Evolutionary conservation across 371 early-diverging fungal genomes (phyloP).

Genomic region (Apophysomyces variabilis): DNA sequence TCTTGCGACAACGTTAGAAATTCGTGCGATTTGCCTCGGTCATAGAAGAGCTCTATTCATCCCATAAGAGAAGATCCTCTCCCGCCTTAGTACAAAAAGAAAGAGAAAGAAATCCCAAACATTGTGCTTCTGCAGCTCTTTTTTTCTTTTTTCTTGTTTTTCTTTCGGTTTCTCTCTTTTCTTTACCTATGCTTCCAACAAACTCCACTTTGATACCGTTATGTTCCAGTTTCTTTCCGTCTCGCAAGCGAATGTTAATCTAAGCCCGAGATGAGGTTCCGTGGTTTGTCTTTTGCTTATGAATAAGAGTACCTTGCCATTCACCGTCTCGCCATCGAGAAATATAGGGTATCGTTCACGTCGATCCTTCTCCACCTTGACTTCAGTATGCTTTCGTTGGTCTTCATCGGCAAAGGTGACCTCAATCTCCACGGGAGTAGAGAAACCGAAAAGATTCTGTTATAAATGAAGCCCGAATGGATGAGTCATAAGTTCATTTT

Average conservation of each 20-base stretch:
- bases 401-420: slow-evolving; percentile 80
- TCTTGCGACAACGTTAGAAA: slow-evolving; percentile 89
- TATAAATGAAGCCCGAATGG: not conserved
- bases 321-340: slow-evolving; percentile 94
- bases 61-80: too few species aligned
- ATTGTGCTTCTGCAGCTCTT: not conserved
- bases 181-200: slow-evolving; percentile 90
- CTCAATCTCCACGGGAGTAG: slow-evolving; percentile 87
- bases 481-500: not conserved
- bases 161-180: not conserved
- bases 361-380: slow-evolving; percentile 87
- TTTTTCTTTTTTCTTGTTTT: not conserved
- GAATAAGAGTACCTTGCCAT: slow-evolving; percentile 78
- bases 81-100: not conserved
- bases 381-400: slow-evolving; percentile 82
- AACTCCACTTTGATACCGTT: slow-evolving; percentile 97
- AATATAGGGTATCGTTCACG: slow-evolving; percentile 91
- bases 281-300: not conserved
- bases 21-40: slow-evolving; percentile 94
- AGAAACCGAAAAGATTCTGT: slow-evolving; percentile 85
- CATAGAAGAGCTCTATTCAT: slow-evolving; percentile 86
- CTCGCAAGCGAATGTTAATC: slow-evolving; percentile 87
- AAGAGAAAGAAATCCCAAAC: not conserved
- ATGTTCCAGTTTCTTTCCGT: slow-evolving; percentile 94
- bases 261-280: slow-evolving; percentile 30